phyloP scores from a whole-genome alignment of 805 yeast species.

The Hermanozyma aechmeae region DNA sequence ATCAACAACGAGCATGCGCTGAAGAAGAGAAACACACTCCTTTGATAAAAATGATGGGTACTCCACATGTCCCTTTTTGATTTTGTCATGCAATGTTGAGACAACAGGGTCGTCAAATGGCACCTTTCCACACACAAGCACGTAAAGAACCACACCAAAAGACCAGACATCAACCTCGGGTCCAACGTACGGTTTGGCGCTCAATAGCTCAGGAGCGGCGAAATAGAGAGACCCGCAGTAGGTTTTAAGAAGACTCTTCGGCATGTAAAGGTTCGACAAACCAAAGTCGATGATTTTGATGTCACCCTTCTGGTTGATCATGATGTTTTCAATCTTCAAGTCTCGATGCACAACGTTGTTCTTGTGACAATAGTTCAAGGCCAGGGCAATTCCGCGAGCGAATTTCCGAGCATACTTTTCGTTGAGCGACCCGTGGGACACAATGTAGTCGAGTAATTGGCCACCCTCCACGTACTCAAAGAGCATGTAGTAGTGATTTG shows the following conservation, averaged over 20 bases:
- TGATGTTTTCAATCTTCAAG: conserved; percentile 89
- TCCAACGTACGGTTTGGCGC: conserved; percentile 87
- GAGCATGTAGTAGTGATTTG: conserved; percentile 92
- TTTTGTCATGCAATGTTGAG: conserved; percentile 84
- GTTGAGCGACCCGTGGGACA: conserved; percentile 88
- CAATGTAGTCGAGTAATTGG: conserved; percentile 93
- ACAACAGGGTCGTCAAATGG: conserved; percentile 97
- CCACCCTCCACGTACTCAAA: conserved; percentile 97
- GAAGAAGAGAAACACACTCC: conserved; percentile 71
- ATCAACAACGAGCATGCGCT: conserved; percentile 88
- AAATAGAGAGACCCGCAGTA: conserved; percentile 96
- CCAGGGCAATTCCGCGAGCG: conserved; percentile 90
- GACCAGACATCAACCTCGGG: conserved; percentile 99
- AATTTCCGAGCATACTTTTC: conserved; percentile 92
- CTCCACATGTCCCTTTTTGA: conserved; percentile 85
- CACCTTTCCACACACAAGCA: conserved; percentile 92
- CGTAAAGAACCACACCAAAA: conserved; percentile 92
- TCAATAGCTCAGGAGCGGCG: conserved; percentile 95
- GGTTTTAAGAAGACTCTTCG: conserved; percentile 67
- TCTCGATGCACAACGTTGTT: conserved; percentile 96
- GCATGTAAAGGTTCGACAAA: conserved; percentile 75
- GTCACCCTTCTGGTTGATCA: conserved; percentile 90
- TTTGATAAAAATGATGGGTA: conserved; percentile 76
- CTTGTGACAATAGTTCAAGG: conserved; percentile 86
- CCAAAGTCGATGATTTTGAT: conserved; percentile 96